phyloP scores from a whole-genome alignment of 257 asterid genomes.

The Lycium barbarum region DNA sequence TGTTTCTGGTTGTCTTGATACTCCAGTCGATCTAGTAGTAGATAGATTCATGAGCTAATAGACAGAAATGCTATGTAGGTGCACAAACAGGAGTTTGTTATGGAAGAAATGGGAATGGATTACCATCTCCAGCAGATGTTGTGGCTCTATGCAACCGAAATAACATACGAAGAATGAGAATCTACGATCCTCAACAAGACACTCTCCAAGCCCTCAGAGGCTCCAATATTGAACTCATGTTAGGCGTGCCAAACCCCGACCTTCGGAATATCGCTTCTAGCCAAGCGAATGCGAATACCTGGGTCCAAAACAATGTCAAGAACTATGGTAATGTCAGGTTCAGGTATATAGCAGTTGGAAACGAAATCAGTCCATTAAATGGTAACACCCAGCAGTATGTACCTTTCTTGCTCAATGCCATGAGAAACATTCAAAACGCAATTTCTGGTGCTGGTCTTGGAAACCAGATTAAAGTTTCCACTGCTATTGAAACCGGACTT shows the following conservation, averaged over 20 bases:
- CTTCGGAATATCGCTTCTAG: slow-evolving; percentile 45
- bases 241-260: slow-evolving; percentile 46
- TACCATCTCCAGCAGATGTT: slow-evolving; percentile 41
- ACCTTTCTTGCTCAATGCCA: slow-evolving; percentile 42
- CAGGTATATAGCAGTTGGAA: slow-evolving; percentile 64
- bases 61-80: not conserved
- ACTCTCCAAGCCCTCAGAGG: slow-evolving; percentile 50
- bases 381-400: slow-evolving; percentile 32
- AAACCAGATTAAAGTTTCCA: slow-evolving; percentile 44
- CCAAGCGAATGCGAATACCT: slow-evolving; percentile 60
- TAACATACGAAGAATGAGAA: slow-evolving; percentile 43
- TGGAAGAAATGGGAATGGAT: slow-evolving; percentile 39
- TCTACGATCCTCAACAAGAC: slow-evolving; percentile 46
- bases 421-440: slow-evolving; percentile 43
- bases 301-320: slow-evolving; percentile 61
- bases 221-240: slow-evolving; percentile 45
- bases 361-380: slow-evolving; percentile 49
- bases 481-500: slow-evolving; percentile 46
- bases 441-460: slow-evolving; percentile 40
- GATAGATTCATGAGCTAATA: not conserved
- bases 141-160: slow-evolving; percentile 41
- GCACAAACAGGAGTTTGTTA: slow-evolving; percentile 46
- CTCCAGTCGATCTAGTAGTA: not conserved
- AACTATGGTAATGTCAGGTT: slow-evolving; percentile 51
- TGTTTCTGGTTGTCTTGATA: not conserved